Evolutionary conservation across 192 early-diverging fungal genomes (phyloP), one percentile per base, ranked within the genome.

Genomic region (Podochytrium sp.): DNA sequence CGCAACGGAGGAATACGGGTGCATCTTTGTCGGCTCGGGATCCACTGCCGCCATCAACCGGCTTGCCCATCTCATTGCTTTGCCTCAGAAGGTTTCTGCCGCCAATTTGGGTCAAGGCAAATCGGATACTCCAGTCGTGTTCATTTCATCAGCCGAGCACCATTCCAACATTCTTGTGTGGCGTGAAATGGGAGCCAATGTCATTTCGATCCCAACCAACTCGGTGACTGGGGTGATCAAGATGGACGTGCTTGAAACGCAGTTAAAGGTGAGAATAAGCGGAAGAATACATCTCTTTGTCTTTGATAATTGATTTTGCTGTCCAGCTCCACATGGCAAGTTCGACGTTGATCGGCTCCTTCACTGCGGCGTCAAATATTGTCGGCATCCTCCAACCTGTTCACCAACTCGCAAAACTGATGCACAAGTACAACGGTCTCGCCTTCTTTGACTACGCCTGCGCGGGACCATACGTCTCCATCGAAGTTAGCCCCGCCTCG

Each of bases 81-180:
- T 74, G 41, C n/a, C n/a, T n/a, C n/a, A n/a, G n/a, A n/a, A n/a
- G n/a, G n/a, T n/a, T n/a, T n/a, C n/a, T n/a, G n/a, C n/a, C n/a
- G n/a, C n/a, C n/a, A n/a, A n/a, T n/a, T n/a, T n/a, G n/a, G n/a
- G n/a, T n/a, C n/a, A n/a, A n/a, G n/a, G n/a, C n/a, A 20, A 30
- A 10, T 14, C 14, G 14, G 5, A 12, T 34, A 29, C 23, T 10
- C 78, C 78, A 14, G 68, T 77, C 1, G 82, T 84, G 1, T 84
- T 84, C 59, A 38, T 84, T 20, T 82, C 80, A 1, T 79, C 79
- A 32, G 73, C 77, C 55, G 82, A 84, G 57, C 82, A 84, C 67
- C 80, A 84, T 55, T 79, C 82, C 20, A 84, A 84, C 41, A 56
- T 84, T 3, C 38, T 84, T 43, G 75, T 81, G 0, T 84, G 80